Percentiles rank a stretch among this genome's conserved stretches.
phyloP scores from a whole-genome alignment of 441 rosid genomes.

The Eutrema salsugineum region DNA sequence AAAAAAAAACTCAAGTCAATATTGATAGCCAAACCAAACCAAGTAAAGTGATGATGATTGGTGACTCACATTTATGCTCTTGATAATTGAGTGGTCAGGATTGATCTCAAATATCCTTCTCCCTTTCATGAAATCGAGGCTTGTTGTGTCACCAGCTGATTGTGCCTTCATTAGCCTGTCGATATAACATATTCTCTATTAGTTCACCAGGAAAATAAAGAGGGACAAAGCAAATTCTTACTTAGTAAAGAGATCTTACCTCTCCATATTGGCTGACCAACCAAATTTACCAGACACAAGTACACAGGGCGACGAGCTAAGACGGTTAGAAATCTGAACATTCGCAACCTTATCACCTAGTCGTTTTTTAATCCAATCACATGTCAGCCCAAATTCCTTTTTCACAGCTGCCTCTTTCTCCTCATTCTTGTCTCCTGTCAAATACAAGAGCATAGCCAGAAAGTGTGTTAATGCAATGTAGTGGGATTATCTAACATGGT shows the following conservation, averaged over 20 bases:
- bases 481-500: neutral
- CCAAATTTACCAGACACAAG: constrained; percentile 93
- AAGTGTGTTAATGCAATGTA: neutral
- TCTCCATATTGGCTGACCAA: constrained; percentile 99
- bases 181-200: constrained; percentile 1
- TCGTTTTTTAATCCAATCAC: constrained; percentile 92
- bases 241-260: constrained; percentile 36
- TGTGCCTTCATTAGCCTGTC: constrained; percentile 90
- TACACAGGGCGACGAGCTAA: constrained; percentile 95
- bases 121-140: constrained; percentile 88
- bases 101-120: constrained; percentile 96
- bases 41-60: neutral
- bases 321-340: constrained; percentile 84
- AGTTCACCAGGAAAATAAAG: neutral
- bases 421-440: constrained; percentile 83
- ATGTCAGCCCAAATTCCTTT: constrained; percentile 85
- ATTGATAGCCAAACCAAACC: neutral
- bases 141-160: constrained; percentile 69
- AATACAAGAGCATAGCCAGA: constrained; percentile 9
- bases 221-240: neutral
- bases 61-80: constrained; percentile 52
- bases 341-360: constrained; percentile 87
- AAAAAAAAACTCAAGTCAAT: neutral
- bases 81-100: constrained; percentile 78
- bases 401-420: constrained; percentile 75